Evolutionary conservation across 805 yeast species (phyloP).

Genomic region (Candida qinlingensis): DNA sequence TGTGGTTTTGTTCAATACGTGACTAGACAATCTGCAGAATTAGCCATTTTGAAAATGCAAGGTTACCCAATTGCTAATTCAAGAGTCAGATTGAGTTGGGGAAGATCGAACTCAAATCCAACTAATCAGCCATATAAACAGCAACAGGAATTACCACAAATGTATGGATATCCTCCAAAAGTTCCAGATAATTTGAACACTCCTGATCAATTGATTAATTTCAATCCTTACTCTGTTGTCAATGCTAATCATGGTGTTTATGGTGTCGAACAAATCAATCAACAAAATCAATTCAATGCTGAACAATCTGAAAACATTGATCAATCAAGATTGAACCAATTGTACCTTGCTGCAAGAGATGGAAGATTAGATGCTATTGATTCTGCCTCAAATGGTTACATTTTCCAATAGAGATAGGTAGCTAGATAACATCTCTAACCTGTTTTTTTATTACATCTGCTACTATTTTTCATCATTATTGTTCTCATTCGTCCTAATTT

Average conservation of each 20-base stretch:
- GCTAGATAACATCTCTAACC: too few species aligned
- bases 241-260: conserved; percentile 7
- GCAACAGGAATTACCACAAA: conserved; percentile 21
- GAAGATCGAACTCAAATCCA: conserved; percentile 43
- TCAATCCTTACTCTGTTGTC: conserved; percentile 2
- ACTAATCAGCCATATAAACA: conserved; percentile 19
- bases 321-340: conserved; percentile 41
- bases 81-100: conserved; percentile 84
- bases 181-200: not conserved
- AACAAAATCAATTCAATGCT: conserved; percentile 15
- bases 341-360: conserved; percentile 50
- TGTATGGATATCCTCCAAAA: conserved; percentile 18
- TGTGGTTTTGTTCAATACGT: conserved; percentile 87
- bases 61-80: conserved; percentile 85
- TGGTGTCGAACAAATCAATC: conserved; percentile 14
- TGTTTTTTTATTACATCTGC: not conserved
- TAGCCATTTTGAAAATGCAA: conserved; percentile 82
- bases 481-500: not conserved
- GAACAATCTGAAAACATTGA: conserved; percentile 33
- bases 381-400: conserved; percentile 36
- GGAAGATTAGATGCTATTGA: conserved; percentile 51
- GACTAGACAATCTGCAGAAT: conserved; percentile 76
- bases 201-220: not conserved
- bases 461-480: not conserved
- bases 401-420: conserved; percentile 1